phyloP scores from a whole-genome alignment of 2,329 filamentous ascomycete genomes.

The Geosmithia flava region DNA sequence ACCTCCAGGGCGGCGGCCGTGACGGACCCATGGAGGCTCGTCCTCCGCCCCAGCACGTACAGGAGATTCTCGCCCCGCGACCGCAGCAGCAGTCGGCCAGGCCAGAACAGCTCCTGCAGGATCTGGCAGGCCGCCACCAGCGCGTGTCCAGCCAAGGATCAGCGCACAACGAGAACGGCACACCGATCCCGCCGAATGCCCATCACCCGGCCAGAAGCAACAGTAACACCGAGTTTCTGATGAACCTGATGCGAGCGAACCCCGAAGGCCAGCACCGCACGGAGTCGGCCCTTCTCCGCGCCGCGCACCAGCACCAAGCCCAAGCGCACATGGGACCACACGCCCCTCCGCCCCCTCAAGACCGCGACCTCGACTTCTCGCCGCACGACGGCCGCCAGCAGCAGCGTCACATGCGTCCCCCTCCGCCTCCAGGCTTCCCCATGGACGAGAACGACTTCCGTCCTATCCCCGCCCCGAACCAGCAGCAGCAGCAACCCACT shows the following conservation, averaged over 20 bases:
- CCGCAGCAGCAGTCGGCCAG: slow-evolving; percentile 37
- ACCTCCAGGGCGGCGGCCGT: slow-evolving; percentile 27
- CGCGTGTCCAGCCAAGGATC: slow-evolving; percentile 38
- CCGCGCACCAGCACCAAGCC: slow-evolving; percentile 7
- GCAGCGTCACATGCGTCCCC: slow-evolving; percentile 29
- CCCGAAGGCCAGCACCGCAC: slow-evolving; percentile 33
- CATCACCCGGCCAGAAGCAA: slow-evolving; percentile 31
- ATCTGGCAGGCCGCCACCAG: slow-evolving; percentile 47
- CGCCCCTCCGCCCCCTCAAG: slow-evolving; percentile 27
- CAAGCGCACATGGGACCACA: slow-evolving; percentile 19
- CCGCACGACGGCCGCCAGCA: slow-evolving; percentile 19
- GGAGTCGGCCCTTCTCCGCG: slow-evolving; percentile 39
- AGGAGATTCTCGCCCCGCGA: slow-evolving; percentile 40
- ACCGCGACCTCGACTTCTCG: slow-evolving; percentile 34
- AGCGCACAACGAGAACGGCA: slow-evolving; percentile 19
- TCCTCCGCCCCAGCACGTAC: slow-evolving; percentile 27
- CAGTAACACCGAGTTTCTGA: slow-evolving; percentile 71
- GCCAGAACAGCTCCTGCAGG: slow-evolving; percentile 48
- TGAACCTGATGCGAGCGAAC: slow-evolving; percentile 60
- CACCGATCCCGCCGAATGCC: slow-evolving; percentile 14
- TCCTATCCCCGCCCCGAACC: slow-evolving; percentile 7
- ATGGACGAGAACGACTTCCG: slow-evolving; percentile 38
- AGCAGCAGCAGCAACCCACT: slow-evolving; percentile 34
- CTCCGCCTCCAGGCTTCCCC: slow-evolving; percentile 34
- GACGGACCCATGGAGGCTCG: slow-evolving; percentile 27